phyloP scores from a whole-genome alignment of 495 filamentous ascomycete species.

The Amphirosellinia nigrospora region DNA sequence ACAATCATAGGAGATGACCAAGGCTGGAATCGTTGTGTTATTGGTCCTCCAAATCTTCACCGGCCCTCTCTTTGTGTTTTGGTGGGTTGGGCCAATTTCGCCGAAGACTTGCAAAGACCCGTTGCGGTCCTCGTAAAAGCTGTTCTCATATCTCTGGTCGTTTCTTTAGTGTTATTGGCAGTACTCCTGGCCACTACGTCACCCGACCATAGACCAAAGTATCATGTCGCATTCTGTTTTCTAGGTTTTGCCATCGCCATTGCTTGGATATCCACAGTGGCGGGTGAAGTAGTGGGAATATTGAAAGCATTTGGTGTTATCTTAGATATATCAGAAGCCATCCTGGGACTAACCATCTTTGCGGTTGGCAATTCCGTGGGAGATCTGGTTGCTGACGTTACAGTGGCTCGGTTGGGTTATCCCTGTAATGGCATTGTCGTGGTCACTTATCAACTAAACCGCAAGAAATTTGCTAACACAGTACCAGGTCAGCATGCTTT shows the following conservation, averaged over 20 bases:
- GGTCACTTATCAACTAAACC: conserved; percentile 14
- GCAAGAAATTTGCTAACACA: conserved; percentile 32
- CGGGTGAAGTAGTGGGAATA: conserved; percentile 93
- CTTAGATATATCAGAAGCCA: conserved; percentile 90
- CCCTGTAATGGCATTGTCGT: conserved; percentile 94
- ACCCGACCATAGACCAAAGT: conserved; percentile 61
- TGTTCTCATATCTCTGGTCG: conserved; percentile 70
- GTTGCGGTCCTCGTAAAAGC: conserved; percentile 59
- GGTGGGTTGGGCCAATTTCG: conserved; percentile 75
- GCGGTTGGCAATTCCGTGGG: conserved; percentile 95
- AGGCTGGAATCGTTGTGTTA: conserved; percentile 92
- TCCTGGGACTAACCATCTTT: conserved; percentile 94
- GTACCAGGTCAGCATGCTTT: conserved; percentile 77
- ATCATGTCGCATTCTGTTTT: conserved; percentile 80
- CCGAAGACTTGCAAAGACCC: conserved; percentile 54
- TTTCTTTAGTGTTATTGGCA: conserved; percentile 68
- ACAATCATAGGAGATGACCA: conserved; percentile 38
- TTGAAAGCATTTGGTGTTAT: conserved; percentile 95
- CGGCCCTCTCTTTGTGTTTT: conserved; percentile 79
- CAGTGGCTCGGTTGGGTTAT: conserved; percentile 88
- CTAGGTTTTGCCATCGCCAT: conserved; percentile 91
- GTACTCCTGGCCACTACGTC: conserved; percentile 69
- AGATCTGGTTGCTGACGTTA: conserved; percentile 93
- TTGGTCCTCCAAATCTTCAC: conserved; percentile 83
- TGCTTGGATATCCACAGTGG: conserved; percentile 95